Percentiles rank a stretch among this genome's conserved stretches.
These are phyloP conservation scores for Albophoma yamanashiensis DNA, from an alignment of 2,329 filamentous ascomycete species.

Conservation along the genomic window DNA sequence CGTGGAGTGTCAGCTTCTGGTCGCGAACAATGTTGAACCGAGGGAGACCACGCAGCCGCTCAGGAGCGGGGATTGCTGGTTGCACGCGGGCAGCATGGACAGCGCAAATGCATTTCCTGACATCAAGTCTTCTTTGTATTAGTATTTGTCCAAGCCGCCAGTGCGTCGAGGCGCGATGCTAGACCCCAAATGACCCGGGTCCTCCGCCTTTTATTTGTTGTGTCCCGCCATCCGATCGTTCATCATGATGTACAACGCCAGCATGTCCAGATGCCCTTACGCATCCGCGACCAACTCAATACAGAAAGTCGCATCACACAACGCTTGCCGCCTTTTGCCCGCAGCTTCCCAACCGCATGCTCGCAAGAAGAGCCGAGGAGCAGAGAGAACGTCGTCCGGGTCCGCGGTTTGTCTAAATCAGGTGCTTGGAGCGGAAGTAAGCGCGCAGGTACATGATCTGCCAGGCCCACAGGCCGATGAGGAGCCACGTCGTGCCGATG, in stretches of 20 bases:
- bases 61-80: neutral
- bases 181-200: neutral
- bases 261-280: conserved; percentile 3
- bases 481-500: conserved; percentile 81
- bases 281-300: neutral
- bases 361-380: neutral
- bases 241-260: conserved; percentile 15
- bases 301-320: neutral
- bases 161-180: neutral
- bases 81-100: neutral
- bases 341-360: neutral
- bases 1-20: too few relatives aligned
- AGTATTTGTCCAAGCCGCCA: neutral
- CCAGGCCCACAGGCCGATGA: conserved; percentile 85
- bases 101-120: neutral
- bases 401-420: conserved; percentile 17
- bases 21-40: too few relatives aligned
- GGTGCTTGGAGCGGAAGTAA: conserved; percentile 66
- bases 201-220: neutral
- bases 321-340: neutral
- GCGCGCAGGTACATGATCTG: conserved; percentile 96
- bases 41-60: neutral
- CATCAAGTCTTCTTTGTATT: neutral
- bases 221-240: conserved; percentile 18
- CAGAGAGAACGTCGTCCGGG: neutral